Evolutionary conservation across 176 grass and related monocot species (phyloP), one percentile per base, ranked within the genome.

Genomic region (Eleusine indica): DNA sequence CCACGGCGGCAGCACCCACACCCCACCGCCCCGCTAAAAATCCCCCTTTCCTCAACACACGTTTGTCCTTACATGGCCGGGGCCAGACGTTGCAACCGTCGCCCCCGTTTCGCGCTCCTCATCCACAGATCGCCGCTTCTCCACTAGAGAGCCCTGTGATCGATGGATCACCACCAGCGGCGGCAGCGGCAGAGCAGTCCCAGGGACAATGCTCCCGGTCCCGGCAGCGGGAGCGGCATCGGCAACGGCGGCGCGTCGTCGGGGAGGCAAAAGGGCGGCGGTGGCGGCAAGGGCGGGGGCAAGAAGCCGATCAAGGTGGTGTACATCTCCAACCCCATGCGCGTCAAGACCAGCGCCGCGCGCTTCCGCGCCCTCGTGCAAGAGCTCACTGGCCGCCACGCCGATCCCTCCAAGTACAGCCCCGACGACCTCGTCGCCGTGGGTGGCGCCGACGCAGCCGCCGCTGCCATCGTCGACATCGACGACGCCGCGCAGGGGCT

Each of bases 241-340:
- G 29, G 79, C 9, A 30, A 63, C 16, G n/a, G 79, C 66, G 63
- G 63, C 71, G 17, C 67, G 53, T 15, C 85, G 72, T 76, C 87
- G 39, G 69, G 69, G 52, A 89, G 37, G 71, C 42, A 80, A 41
- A 67, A 51, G 52, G 75, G 28, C 9, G 71, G 80, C 10, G 71
- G 42, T 12, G 46, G 78, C 21, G 67, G 73, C 47, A 53, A 21
- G 11, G 79, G 70, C 53, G 86, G 80, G n/a, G 89, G 87, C 37
- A 94, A 90, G 89, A 93, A 94, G 84, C 86, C 91, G 21, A 66
- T 97, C 66, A 97, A 94, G 89, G 94, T 97, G 54, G 94, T 97
- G 62, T 97, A 97, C 91, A 97, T 97, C 86, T 87, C 91, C 65
- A 97, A 97, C 82, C 94, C 94, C 72, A 83, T 97, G 94, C 70